Conservation (phyloP, 805 yeast genomes). For the Brettanomyces nanus region DNA sequence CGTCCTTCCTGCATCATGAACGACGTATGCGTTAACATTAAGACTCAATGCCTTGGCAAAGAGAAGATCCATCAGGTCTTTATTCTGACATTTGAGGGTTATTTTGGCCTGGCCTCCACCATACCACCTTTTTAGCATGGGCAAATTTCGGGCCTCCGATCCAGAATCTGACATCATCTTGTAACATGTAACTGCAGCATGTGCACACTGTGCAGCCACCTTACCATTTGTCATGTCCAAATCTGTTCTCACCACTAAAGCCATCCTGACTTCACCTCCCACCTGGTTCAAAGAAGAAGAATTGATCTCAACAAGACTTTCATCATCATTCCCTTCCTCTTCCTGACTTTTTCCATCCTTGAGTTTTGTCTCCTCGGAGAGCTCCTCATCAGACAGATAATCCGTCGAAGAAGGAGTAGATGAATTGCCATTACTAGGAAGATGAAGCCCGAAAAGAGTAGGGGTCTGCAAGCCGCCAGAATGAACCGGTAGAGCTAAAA, state of each 20-base stretch:
- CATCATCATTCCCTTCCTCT: constrained; percentile 24
- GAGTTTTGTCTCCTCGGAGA: background rate
- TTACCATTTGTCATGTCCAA: constrained; percentile 91
- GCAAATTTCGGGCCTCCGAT: constrained; percentile 50
- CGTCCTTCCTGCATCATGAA: constrained; percentile 96
- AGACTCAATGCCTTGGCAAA: constrained; percentile 75
- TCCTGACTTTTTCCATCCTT: constrained; percentile 8
- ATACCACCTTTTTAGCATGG: constrained; percentile 68
- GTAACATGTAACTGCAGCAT: constrained; percentile 91
- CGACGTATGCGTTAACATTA: constrained; percentile 70
- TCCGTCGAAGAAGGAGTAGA: constrained; percentile 17
- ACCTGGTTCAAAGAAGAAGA: constrained; percentile 53
- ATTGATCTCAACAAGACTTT: constrained; percentile 43
- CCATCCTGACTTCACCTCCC: constrained; percentile 81
- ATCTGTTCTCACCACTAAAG: constrained; percentile 80
- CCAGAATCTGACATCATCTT: constrained; percentile 50
- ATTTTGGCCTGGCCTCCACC: constrained; percentile 88
- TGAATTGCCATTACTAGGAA: constrained; percentile 6
- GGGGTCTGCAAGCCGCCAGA: constrained; percentile 6
- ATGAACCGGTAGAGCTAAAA: constrained; percentile 9
- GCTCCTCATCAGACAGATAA: constrained; percentile 17
- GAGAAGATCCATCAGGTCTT: constrained; percentile 66
- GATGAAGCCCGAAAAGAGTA: constrained; percentile 8
- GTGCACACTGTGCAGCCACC: constrained; percentile 95
- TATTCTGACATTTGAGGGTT: constrained; percentile 63